phyloP scores from a whole-genome alignment of 2,329 filamentous ascomycete genomes.

The Phoma sp. region DNA sequence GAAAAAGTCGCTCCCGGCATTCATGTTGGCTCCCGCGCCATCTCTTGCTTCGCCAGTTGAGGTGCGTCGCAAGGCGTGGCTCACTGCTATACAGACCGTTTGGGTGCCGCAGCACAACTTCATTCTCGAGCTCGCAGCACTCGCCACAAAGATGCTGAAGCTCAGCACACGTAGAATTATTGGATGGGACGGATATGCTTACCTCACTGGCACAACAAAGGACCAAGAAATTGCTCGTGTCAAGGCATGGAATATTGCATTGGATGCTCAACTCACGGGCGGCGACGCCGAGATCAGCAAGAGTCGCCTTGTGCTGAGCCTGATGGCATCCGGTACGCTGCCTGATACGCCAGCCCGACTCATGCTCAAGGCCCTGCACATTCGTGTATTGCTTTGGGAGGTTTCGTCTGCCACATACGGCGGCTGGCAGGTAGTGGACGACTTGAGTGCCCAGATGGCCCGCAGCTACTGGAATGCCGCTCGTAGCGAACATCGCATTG shows the following conservation, averaged over 20 bases:
- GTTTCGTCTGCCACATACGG: slow-evolving; percentile 69
- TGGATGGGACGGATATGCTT: slow-evolving; percentile 77
- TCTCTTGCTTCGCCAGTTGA: slow-evolving; percentile 82
- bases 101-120: slow-evolving; percentile 90
- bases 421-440: slow-evolving; percentile 68
- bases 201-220: slow-evolving; percentile 77
- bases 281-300: slow-evolving; percentile 90
- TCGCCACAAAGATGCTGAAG: slow-evolving; percentile 80
- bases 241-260: slow-evolving; percentile 90
- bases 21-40: slow-evolving; percentile 60
- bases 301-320: slow-evolving; percentile 80
- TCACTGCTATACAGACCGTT: slow-evolving; percentile 89
- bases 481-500: slow-evolving; percentile 63
- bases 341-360: slow-evolving; percentile 81
- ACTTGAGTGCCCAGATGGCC: slow-evolving; percentile 75
- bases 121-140: slow-evolving; percentile 80
- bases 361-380: slow-evolving; percentile 91
- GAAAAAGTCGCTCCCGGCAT: slow-evolving; percentile 51
- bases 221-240: slow-evolving; percentile 86
- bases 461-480: slow-evolving; percentile 82
- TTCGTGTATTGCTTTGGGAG: slow-evolving; percentile 87
- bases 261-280: slow-evolving; percentile 90
- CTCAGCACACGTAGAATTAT: slow-evolving; percentile 79
- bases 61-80: slow-evolving; percentile 86
- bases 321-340: slow-evolving; percentile 86